A percentile compares a stretch with the other conserved stretches of the same genome.
These are phyloP conservation scores for Cardamine occulta DNA, from an alignment of 345 rosid genomes.

Conservation along the genomic window DNA sequence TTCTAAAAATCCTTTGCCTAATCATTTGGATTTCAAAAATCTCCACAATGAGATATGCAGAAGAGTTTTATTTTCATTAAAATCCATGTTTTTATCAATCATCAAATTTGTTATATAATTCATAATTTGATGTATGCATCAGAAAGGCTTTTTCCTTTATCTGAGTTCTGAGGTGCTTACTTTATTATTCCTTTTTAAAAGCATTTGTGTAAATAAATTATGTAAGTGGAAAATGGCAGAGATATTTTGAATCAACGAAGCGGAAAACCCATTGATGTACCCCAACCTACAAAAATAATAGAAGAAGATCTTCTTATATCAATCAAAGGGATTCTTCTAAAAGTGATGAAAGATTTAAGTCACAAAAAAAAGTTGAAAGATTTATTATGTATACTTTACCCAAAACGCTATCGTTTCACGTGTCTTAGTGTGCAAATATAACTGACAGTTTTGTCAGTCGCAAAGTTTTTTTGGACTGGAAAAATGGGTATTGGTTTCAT, in stretches of 20 bases:
- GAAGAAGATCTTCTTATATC: slow-evolving; percentile 23
- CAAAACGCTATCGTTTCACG: slow-evolving; percentile 20
- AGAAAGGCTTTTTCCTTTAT: slow-evolving; percentile 17
- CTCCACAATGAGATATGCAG: slow-evolving; percentile 11
- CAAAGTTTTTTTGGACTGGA: slow-evolving; percentile 5
- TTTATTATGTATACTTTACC: neutral
- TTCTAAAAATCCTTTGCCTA: slow-evolving; percentile 43
- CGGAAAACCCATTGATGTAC: neutral
- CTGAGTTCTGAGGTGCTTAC: slow-evolving; percentile 6
- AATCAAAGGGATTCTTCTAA: slow-evolving; percentile 21
- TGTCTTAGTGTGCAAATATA: slow-evolving; percentile 6
- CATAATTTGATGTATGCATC: slow-evolving; percentile 17
- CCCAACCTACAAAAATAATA: slow-evolving; percentile 30
- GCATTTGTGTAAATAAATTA: neutral
- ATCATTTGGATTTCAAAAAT: slow-evolving; percentile 43
- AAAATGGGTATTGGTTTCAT: slow-evolving; percentile 4
- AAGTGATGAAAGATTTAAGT: neutral
- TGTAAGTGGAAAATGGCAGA: slow-evolving; percentile 9
- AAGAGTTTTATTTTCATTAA: slow-evolving; percentile 25
- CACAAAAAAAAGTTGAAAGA: neutral
- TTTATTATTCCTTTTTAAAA: slow-evolving; percentile 22
- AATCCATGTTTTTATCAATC: slow-evolving; percentile 32
- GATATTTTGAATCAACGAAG: slow-evolving; percentile 9
- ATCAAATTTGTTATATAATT: slow-evolving; percentile 12
- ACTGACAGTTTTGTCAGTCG: neutral